Evolutionary conservation across 352 stramenopile species (phyloP).

Genomic region (Globisporangium paroecandrum): DNA sequence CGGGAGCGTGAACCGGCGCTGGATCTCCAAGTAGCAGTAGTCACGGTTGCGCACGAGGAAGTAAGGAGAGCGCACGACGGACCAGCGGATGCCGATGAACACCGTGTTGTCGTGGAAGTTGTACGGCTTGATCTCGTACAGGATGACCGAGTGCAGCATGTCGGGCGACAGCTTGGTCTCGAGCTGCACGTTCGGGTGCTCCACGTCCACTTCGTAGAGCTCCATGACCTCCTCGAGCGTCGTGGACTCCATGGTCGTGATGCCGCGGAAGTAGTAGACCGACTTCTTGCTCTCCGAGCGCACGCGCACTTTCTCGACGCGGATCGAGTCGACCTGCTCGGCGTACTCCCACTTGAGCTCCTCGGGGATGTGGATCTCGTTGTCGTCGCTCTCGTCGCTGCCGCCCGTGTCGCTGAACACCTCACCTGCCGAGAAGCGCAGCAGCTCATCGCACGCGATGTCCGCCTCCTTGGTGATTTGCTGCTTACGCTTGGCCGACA

Average conservation of each 20-base stretch:
- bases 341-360: constrained; percentile 70
- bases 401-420: constrained; percentile 31
- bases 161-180: constrained; percentile 73
- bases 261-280: constrained; percentile 69
- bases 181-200: constrained; percentile 69
- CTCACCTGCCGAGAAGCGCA: constrained; percentile 68
- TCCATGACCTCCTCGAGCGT: constrained; percentile 69
- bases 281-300: constrained; percentile 52
- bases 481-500: constrained; percentile 50
- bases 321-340: constrained; percentile 64
- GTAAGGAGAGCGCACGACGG: constrained; percentile 64
- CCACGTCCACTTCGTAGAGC: constrained; percentile 69
- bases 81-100: constrained; percentile 81
- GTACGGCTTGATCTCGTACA: constrained; percentile 76
- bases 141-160: constrained; percentile 71
- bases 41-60: constrained; percentile 73
- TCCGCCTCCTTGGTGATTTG: constrained; percentile 76
- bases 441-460: constrained; percentile 69
- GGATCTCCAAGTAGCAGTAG: constrained; percentile 77
- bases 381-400: constrained; percentile 22
- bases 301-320: constrained; percentile 77
- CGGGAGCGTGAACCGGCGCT: constrained; percentile 55
- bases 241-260: constrained; percentile 58
- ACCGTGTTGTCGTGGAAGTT: constrained; percentile 39
- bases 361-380: constrained; percentile 20